A percentile compares a stretch with the other conserved stretches of the same genome.
phyloP scores from a whole-genome alignment of 2,329 filamentous ascomycete species.

The Rhynchosporium graminicola region DNA sequence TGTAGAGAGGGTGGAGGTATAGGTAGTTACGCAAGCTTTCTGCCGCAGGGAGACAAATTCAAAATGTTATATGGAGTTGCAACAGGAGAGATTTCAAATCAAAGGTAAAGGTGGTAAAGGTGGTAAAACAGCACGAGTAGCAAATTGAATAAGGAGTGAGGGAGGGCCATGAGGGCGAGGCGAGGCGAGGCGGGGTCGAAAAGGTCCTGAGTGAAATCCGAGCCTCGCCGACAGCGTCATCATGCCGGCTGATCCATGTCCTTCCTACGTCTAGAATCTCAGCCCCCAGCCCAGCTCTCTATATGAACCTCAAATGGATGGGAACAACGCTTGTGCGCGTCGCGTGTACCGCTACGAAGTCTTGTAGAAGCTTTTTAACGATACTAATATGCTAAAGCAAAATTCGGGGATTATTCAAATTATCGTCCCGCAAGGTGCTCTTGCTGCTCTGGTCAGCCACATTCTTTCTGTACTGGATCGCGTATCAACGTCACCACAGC shows the following conservation, averaged over 20 bases:
- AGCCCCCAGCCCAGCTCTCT: neutral
- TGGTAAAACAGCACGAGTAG: neutral
- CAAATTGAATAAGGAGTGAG: neutral
- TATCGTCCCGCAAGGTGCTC: too few species aligned
- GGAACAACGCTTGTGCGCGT: too few species aligned
- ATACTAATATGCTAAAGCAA: too few species aligned
- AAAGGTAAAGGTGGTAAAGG: neutral
- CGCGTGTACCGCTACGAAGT: too few species aligned
- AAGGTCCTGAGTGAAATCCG: neutral
- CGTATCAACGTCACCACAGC: too few species aligned
- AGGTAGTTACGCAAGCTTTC: constrained; percentile 20
- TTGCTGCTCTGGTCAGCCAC: too few species aligned
- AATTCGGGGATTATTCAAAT: too few species aligned
- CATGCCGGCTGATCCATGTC: neutral
- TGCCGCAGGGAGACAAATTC: constrained; percentile 2
- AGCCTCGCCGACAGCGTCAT: constrained; percentile 16
- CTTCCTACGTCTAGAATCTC: neutral
- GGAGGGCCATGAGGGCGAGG: neutral
- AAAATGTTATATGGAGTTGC: neutral
- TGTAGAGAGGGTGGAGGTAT: neutral
- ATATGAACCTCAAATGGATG: too few species aligned
- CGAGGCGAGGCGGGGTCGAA: neutral
- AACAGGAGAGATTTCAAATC: neutral
- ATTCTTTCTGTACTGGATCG: too few species aligned
- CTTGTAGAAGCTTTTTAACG: too few species aligned